A percentile compares a stretch with the other conserved stretches of the same genome.
Evolutionary conservation across 1,284 basidiomycete genomes (phyloP).

Genomic region (Heterobasidion irregulare): DNA sequence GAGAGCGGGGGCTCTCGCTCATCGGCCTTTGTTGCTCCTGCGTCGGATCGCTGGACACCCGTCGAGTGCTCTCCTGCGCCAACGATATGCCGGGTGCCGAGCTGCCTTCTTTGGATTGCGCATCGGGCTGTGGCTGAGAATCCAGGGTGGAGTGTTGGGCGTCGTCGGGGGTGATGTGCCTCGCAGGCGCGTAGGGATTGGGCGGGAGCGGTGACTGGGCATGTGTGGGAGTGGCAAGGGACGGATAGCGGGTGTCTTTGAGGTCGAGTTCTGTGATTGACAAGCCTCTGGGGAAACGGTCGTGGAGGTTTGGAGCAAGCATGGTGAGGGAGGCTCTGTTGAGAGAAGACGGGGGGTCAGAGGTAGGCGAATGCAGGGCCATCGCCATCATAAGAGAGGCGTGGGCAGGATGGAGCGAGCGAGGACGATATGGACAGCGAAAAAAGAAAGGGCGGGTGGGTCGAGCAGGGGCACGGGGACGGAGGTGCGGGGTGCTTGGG

Average conservation of each 20-base stretch:
- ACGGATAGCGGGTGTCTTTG: conserved; percentile 53
- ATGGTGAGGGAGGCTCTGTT: conserved; percentile 7
- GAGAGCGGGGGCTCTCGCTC: background rate
- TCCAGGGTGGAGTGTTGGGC: background rate
- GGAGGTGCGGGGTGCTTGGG: too few species aligned
- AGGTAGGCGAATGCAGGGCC: background rate
- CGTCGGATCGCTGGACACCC: background rate
- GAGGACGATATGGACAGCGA: background rate
- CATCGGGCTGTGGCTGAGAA: background rate
- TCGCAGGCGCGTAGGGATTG: conserved; percentile 6
- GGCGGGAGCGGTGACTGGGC: conserved; percentile 2
- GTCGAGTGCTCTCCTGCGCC: background rate
- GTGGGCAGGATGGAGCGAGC: background rate
- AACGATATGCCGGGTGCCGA: background rate
- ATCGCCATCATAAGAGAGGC: conserved; percentile 1
- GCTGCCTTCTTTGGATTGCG: background rate
- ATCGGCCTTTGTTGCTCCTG: background rate
- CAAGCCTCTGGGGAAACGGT: conserved; percentile 42
- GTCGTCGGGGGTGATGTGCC: conserved; percentile 1
- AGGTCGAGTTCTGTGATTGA: conserved; percentile 50
- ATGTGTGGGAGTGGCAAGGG: conserved; percentile 17
- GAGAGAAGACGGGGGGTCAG: conserved; percentile 1
- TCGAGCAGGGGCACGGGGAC: background rate
- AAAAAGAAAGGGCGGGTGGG: background rate
- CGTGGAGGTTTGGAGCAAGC: conserved; percentile 17